phyloP scores from a whole-genome alignment of 371 early-diverging fungal genomes.

The Rhizopus stolonifer region DNA sequence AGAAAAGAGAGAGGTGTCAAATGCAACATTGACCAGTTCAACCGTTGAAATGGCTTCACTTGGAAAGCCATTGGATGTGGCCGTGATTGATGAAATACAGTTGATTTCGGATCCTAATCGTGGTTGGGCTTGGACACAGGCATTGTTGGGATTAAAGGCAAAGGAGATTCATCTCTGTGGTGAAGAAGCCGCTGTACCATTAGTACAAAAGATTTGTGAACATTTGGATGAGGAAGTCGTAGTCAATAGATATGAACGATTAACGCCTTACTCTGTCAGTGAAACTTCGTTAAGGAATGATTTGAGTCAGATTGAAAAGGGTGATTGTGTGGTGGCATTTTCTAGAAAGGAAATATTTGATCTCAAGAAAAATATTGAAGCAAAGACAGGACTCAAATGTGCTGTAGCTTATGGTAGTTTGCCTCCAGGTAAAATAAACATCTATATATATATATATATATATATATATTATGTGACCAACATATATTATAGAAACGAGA shows the following conservation, averaged over 20 bases:
- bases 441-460: not conserved
- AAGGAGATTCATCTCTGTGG: conserved; percentile 93
- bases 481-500: not conserved
- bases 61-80: conserved; percentile 69
- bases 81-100: conserved; percentile 96
- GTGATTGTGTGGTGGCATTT: conserved; percentile 92
- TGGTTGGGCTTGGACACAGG: conserved; percentile 97
- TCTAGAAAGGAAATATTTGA: conserved; percentile 78
- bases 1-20: conserved; percentile 64
- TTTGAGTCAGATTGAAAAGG: conserved; percentile 62
- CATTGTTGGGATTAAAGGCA: conserved; percentile 80
- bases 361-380: conserved; percentile 75
- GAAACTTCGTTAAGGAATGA: conserved; percentile 53
- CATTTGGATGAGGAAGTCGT: conserved; percentile 76
- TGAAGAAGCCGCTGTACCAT: conserved; percentile 81
- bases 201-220: conserved; percentile 76
- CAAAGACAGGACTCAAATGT: conserved; percentile 69
- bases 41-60: conserved; percentile 92
- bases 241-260: conserved; percentile 77
- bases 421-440: conserved; percentile 68
- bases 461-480: too few relatives aligned
- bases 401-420: conserved; percentile 94
- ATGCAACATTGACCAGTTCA: conserved; percentile 60
- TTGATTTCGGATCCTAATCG: conserved; percentile 85
- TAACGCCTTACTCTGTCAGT: conserved; percentile 68